Base-by-base conservation (phyloP, 257 asterid species). In the Solanum sparsipilum region DNA sequence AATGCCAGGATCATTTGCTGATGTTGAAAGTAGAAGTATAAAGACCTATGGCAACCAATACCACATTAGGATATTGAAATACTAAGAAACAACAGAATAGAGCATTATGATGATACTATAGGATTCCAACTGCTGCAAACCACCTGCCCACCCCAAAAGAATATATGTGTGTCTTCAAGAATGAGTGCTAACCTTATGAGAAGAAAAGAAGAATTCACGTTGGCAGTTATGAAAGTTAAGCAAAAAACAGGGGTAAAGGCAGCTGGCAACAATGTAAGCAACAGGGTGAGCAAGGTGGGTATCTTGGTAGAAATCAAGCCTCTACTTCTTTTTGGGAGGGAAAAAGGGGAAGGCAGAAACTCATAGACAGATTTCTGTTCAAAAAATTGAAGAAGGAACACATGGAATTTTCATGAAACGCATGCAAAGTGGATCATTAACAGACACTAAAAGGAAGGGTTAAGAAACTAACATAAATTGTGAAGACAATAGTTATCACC, bases 1-100 rank as follows among this genome's bases (percentile, higher is more conserved):
- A 84, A 94, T 94, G 48, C 96, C 96, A n/a, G 98, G 98, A 93
- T 96, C 98, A 27, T 79, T 91, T 48, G 94, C 93, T 34, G 98
- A 93, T 76, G 98, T 96, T 36, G 94, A 89, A 82, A 94, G 84
- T 9, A 96, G 91, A 87, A 95, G 95, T 84, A 91, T 67, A 44
- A 87, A 79, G 2, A 78, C 91, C 91, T 89, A 35, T 46, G 39
- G 36, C 75, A 83, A 73, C 41, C 88, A 90, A 68, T n/a, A 68
- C 25, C 58, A n/a, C 79, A 87, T 72, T 87, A 88, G 39, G 71
- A 68, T 38, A 15, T n/a, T n/a, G 35, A 39, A n/a, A 12, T 36
- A 75, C 32, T 23, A 75, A 75, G 83, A 11, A 75, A 38, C 21
- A 38, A 38, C 34, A 38, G 21, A 75, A 75, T 9, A 73, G 48